Percentiles rank a stretch among this genome's conserved stretches.
These are phyloP conservation scores for Nicotiana noctiflora DNA, from an alignment of 257 asterid species.

Conservation along the genomic window DNA sequence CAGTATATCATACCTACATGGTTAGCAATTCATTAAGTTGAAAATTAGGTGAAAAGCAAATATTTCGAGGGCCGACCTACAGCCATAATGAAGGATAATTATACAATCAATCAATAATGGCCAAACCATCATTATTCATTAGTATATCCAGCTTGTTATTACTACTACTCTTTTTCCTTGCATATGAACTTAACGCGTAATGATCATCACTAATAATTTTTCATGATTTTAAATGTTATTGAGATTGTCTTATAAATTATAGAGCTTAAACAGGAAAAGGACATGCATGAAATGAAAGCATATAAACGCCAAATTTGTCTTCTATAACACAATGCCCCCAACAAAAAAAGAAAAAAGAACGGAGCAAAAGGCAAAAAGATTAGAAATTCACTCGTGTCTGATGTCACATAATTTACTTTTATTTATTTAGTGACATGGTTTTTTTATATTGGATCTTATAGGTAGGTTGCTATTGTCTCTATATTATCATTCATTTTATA, in stretches of 20 bases:
- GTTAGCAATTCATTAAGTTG: not conserved
- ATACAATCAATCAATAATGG: conserved; percentile 22
- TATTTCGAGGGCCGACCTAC: conserved; percentile 5
- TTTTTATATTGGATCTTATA: too few species aligned
- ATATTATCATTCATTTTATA: too few species aligned
- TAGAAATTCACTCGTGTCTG: too few species aligned
- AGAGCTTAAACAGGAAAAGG: not conserved
- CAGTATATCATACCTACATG: too few species aligned
- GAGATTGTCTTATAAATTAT: not conserved
- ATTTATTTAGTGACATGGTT: too few species aligned
- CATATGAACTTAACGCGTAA: not conserved
- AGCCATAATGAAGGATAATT: conserved; percentile 29
- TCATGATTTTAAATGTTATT: not conserved
- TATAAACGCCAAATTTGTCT: not conserved
- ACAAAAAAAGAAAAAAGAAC: not conserved
- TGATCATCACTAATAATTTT: not conserved
- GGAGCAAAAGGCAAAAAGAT: too few species aligned
- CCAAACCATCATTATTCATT: conserved; percentile 3
- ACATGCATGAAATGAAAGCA: not conserved
- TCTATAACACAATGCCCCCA: not conserved
- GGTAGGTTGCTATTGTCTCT: too few species aligned
- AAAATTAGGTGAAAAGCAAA: not conserved
- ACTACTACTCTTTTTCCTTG: not conserved
- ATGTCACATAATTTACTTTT: too few species aligned
- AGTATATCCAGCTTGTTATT: conserved; percentile 4